Percentiles rank a stretch among this genome's conserved stretches.
phyloP scores from a whole-genome alignment of 1,284 basidiomycete species.

The Ganoderma multipileum region DNA sequence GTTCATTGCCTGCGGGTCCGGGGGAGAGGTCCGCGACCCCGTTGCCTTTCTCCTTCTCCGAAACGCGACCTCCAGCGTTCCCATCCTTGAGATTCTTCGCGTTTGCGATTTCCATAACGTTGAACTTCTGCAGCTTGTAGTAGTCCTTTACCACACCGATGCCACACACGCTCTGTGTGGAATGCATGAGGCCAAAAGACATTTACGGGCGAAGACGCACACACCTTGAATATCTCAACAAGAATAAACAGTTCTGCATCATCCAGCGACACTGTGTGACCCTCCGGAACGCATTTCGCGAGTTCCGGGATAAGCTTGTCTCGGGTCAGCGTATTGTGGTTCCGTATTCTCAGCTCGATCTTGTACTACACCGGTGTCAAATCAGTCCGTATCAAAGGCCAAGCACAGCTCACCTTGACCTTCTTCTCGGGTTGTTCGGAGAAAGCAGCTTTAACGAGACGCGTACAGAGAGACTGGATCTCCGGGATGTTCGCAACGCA shows the following conservation, averaged over 20 bases:
- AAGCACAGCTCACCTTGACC: conserved; percentile 46
- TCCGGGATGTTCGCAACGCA: conserved; percentile 74
- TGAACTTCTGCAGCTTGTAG: conserved; percentile 74
- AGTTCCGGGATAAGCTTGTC: conserved; percentile 67
- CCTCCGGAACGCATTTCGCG: conserved; percentile 70
- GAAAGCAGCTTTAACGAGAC: conserved; percentile 60
- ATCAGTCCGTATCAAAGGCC: neutral
- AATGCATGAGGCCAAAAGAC: neutral
- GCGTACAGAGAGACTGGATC: conserved; percentile 65
- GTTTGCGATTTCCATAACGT: conserved; percentile 72
- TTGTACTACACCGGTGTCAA: conserved; percentile 63
- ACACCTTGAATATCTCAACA: conserved; percentile 83
- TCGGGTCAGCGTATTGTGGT: conserved; percentile 71
- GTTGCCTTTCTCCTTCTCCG: conserved; percentile 15
- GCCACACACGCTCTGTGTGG: conserved; percentile 69
- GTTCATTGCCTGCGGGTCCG: neutral
- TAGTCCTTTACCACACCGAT: conserved; percentile 76
- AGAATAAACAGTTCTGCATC: conserved; percentile 75
- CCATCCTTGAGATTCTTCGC: conserved; percentile 37
- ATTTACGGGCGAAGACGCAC: conserved; percentile 13
- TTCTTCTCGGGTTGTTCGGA: conserved; percentile 47
- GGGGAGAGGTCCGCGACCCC: neutral
- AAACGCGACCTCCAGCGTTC: conserved; percentile 30
- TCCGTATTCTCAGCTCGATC: conserved; percentile 75
- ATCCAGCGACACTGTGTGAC: conserved; percentile 69